Conservation (phyloP, 768 basidiomycete genomes). For the Termitomyces heimii region DNA sequence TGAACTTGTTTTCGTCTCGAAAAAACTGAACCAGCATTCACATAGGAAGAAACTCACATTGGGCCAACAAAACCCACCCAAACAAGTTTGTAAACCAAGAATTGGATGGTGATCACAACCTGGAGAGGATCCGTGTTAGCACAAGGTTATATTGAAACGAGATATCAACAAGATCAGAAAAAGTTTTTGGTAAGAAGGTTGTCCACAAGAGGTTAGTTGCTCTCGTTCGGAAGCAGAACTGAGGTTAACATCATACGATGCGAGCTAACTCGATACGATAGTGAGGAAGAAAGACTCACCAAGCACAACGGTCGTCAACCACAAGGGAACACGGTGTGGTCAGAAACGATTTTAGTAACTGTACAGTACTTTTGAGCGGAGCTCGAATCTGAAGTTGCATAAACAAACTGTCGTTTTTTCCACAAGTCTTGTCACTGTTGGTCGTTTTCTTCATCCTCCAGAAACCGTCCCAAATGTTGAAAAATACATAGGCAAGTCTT, state of each 20-base stretch:
- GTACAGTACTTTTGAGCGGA: slow-evolving; percentile 35
- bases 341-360: slow-evolving; percentile 19
- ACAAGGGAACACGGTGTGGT: not conserved
- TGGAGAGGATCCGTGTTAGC: slow-evolving; percentile 17
- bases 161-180: slow-evolving; percentile 36
- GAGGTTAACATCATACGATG: slow-evolving; percentile 12
- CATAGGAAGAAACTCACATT: slow-evolving; percentile 14
- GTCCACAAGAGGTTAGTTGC: slow-evolving; percentile 70
- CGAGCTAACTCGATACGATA: not conserved
- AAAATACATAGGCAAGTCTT: slow-evolving; percentile 24
- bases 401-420: not conserved
- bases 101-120: not conserved
- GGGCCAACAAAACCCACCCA: not conserved
- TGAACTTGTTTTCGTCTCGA: slow-evolving; percentile 74
- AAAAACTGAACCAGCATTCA: not conserved
- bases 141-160: not conserved
- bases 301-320: not conserved
- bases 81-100: not conserved
- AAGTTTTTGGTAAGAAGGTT: slow-evolving; percentile 48
- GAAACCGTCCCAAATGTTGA: not conserved
- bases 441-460: not conserved
- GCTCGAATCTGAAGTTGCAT: slow-evolving; percentile 9
- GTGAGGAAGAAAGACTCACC: slow-evolving; percentile 16
- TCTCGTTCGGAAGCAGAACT: slow-evolving; percentile 81
- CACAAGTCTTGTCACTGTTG: not conserved